A percentile compares a stretch with the other conserved stretches of the same genome.
Conservation (phyloP, 2,329 filamentous ascomycete species). For the Cladophialophora bantiana region DNA sequence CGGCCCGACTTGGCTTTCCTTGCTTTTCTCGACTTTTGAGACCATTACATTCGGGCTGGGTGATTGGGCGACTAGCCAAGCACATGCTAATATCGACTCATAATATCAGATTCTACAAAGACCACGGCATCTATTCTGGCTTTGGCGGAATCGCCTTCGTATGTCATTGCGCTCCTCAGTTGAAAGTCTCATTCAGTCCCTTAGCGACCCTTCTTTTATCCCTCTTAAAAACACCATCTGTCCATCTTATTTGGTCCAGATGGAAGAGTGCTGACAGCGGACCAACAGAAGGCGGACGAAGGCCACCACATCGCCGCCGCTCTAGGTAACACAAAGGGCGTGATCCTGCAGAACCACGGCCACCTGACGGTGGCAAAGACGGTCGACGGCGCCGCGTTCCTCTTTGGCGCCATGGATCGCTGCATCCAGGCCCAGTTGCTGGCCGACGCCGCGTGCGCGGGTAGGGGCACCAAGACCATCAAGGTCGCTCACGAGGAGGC, state of each 20-base stretch:
- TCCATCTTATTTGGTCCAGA: no score
- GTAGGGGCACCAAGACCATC: constrained; percentile 34
- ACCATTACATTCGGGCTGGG: no score
- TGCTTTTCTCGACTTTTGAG: no score
- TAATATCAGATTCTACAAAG: constrained; percentile 43
- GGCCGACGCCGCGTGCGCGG: constrained; percentile 51
- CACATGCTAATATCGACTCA: background rate
- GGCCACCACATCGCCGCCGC: constrained; percentile 50
- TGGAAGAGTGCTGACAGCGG: no score
- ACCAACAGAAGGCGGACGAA: constrained; percentile 44
- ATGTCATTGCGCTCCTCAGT: background rate
- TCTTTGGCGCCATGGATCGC: constrained; percentile 58
- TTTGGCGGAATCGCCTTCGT: constrained; percentile 50
- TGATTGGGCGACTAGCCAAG: background rate
- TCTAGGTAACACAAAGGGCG: constrained; percentile 60
- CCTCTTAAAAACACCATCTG: no score
- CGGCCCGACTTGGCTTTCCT: no score
- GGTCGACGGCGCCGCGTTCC: constrained; percentile 61
- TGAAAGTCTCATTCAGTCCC: background rate
- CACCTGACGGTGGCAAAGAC: constrained; percentile 59
- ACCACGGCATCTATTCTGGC: constrained; percentile 49
- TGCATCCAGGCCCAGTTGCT: constrained; percentile 51
- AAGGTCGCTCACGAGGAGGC: constrained; percentile 36
- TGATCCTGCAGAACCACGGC: constrained; percentile 62
- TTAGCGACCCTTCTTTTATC: no score